Base-by-base conservation (phyloP, 306 rosid genomes). In the Citrullus colocynthis region DNA sequence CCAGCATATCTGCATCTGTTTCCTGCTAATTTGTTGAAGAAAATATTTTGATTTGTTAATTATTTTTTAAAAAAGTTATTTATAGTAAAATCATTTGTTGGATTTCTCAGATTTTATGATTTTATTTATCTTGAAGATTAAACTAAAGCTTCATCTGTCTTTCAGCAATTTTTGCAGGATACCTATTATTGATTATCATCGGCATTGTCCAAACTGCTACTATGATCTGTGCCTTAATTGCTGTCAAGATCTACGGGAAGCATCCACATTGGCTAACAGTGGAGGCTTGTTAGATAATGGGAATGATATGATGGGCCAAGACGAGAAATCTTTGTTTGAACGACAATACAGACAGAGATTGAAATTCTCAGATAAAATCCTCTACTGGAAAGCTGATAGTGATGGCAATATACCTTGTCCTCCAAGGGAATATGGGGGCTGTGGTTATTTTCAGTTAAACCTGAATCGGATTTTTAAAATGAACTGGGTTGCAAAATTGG, bases 401-500 rank as follows among this genome's bases (percentile, higher is more conserved):
- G 69, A 89, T 37, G 93, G 87, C 65, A 91, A 91, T 76, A 87
- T 95, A 85, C 96, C 98, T 72, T 95, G 98, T 75, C 99, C 98
- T 76, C 96, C 97, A 61, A 87, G 82, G 87, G 96, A 92, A 71
- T 86, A 84, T 73, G 99, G 98, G 84, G 98, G 99, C 84, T 95
- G 99, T 84, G 92, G 93, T 76, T 78, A 77, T 84, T 86, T 88
- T 37, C 80, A 90, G 10, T 80, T 95, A 82, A 87, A 85, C 80
- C 90, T 92, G 83, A 88, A 91, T 80, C 93, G 98, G 82, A 95
- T 92, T 82, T 95, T 95, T 84, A 95, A 92, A 90, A 92, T 91
- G 98, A 95, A 95, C 67, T 92, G 98, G 99, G 98, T 96, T 74
- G 98, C 99, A 85, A 96, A 96, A 74, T 88, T 96, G 86, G 93